A percentile compares a stretch with the other conserved stretches of the same genome.
Conservation (phyloP, 1,139 yeast genomes). For the Sugiyamaella castrensis region DNA sequence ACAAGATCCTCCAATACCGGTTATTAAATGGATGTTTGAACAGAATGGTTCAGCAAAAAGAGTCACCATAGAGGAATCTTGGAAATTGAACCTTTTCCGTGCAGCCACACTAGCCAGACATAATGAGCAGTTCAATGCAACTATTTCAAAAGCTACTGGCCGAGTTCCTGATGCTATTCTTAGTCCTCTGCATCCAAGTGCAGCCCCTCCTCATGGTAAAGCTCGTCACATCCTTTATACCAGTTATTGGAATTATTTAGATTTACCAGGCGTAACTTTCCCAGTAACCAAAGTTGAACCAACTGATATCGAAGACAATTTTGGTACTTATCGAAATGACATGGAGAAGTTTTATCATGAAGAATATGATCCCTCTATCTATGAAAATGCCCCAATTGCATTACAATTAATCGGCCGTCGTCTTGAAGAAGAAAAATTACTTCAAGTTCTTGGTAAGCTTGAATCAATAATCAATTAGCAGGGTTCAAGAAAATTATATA, state of each 20-base stretch:
- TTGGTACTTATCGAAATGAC: slow-evolving; percentile 38
- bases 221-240: slow-evolving; percentile 27
- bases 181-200: slow-evolving; percentile 24
- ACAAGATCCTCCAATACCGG: slow-evolving; percentile 8
- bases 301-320: slow-evolving; percentile 11
- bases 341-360: slow-evolving; percentile 38
- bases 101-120: slow-evolving; percentile 16
- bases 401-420: slow-evolving; percentile 59
- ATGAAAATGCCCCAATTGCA: slow-evolving; percentile 63
- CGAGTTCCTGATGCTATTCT: slow-evolving; percentile 7
- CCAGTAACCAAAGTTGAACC: slow-evolving; percentile 59
- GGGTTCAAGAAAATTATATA: too few relatives aligned
- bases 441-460: too few relatives aligned
- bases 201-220: slow-evolving; percentile 42
- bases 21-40: neutral
- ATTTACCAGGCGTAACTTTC: slow-evolving; percentile 38
- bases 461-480: too few relatives aligned
- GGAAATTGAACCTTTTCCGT: slow-evolving; percentile 11
- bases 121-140: neutral
- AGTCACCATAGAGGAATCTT: slow-evolving; percentile 6
- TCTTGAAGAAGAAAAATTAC: too few relatives aligned
- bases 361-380: slow-evolving; percentile 52
- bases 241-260: slow-evolving; percentile 25
- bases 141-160: neutral
- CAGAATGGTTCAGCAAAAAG: slow-evolving; percentile 4